phyloP scores from a whole-genome alignment of 495 filamentous ascomycete genomes.

The Massariosphaeria phaeospora region DNA sequence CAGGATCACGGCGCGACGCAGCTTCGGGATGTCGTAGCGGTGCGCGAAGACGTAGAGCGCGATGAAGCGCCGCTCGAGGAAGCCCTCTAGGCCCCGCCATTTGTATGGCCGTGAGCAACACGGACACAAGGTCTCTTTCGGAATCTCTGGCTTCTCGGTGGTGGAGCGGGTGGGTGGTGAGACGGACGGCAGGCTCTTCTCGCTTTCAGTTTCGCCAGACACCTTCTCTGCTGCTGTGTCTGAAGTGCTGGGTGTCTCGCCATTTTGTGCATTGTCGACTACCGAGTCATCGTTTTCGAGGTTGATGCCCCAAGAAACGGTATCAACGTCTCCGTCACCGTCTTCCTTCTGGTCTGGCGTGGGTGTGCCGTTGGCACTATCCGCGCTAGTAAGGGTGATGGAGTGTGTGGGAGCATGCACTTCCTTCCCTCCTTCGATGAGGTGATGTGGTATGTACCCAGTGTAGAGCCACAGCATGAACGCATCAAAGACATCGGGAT shows the following conservation, averaged over 20 bases:
- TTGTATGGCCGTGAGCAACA: conserved; percentile 23
- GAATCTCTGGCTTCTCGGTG: conserved; percentile 11
- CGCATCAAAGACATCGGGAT: conserved; percentile 25
- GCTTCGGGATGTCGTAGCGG: conserved; percentile 22
- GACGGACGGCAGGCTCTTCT: conserved; percentile 10
- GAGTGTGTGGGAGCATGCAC: neutral
- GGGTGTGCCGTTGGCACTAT: neutral
- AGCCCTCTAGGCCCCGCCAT: conserved; percentile 23
- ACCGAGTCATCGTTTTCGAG: conserved; percentile 19
- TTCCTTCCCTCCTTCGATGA: conserved; percentile 21
- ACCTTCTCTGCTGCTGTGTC: conserved; percentile 20
- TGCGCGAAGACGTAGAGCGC: conserved; percentile 26
- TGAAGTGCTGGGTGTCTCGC: neutral
- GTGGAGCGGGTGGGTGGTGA: neutral
- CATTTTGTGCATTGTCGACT: neutral
- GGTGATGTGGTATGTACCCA: conserved; percentile 22
- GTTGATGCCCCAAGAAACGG: conserved; percentile 19
- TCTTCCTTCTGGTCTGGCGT: conserved; percentile 6
- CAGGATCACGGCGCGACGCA: conserved; percentile 14
- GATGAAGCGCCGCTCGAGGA: conserved; percentile 26
- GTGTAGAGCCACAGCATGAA: conserved; percentile 28
- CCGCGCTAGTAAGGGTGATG: neutral
- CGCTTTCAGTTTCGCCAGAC: conserved; percentile 20
- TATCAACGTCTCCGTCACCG: conserved; percentile 17
- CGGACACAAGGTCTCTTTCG: conserved; percentile 21